Evolutionary conservation across 2,329 filamentous ascomycete genomes (phyloP), one percentile per base, ranked within the genome.

Genomic region (Apiospora arundinis): DNA sequence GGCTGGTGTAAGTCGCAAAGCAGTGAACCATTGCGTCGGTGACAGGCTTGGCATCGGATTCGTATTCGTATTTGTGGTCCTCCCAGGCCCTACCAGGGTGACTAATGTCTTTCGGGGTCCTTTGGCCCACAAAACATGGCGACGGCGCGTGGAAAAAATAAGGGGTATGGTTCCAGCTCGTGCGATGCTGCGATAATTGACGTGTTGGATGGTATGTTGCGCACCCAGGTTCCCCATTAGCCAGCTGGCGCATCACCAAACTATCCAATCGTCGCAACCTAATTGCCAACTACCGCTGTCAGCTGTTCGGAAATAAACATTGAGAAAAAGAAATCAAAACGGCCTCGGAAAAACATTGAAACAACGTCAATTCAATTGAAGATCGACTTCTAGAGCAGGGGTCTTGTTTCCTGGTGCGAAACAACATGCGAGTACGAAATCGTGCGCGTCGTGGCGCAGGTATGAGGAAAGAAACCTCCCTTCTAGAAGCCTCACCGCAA

Each of bases 61-160:
- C 56, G 56, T 63, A 63, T 63, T 63, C 56, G 56, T 63, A 63
- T 63, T 63, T 63, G 56, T 63, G 56, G 56, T 40, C 32, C 56
- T 45, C 12, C 12, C 42, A 16, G 42, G 42, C 12, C 16, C 12
- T 40, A 40, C 52, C 21, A 21, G 18, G 32, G 28, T 40, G 16
- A 40, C 18, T n/a, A 40, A 40, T 63, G 21, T 40, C 32, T 11
- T 37, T n/a, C 16, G 42, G 25, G 49, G 49, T 16, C 42, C 42
- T 14, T 45, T 25, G 25, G 7, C 21, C 56, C 56, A 40, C 56
- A n/a, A n/a, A 37, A 21, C 16, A 16, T 32, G 28, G 16, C 52
- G 18, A 60, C 52, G 28, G 28, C 52, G 52, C 52, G 21, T 32
- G 52, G 7, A 16, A 32, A 60, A 60, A 37, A 60, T 63, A 40